Conservation (phyloP, 331 rosid species). For the Erythrophleum ivorense region DNA sequence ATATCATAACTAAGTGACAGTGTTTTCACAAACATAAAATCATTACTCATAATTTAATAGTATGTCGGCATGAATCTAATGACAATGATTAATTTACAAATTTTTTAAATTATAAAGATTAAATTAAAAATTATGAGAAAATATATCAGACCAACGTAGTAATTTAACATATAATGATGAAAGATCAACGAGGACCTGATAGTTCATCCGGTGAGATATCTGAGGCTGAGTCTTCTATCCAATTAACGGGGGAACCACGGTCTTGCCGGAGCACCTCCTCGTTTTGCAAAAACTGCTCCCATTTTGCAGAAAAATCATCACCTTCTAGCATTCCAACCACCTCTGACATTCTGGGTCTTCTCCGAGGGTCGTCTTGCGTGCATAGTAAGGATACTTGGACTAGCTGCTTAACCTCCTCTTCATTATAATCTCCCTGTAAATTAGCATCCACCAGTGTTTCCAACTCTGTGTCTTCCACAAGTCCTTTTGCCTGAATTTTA, state of each 20-base stretch:
- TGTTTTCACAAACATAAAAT: no score
- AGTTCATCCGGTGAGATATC: constrained; percentile 59
- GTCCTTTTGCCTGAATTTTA: constrained; percentile 61
- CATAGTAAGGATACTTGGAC: constrained; percentile 72
- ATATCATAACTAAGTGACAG: no score
- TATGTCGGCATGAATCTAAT: no score
- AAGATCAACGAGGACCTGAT: constrained; percentile 67
- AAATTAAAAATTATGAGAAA: no score
- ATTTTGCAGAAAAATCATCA: constrained; percentile 57
- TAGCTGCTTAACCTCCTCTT: constrained; percentile 60
- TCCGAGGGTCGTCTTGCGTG: constrained; percentile 58
- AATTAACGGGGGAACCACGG: constrained; percentile 38
- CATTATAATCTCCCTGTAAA: constrained; percentile 52
- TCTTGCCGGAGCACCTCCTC: constrained; percentile 51
- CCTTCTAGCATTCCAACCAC: constrained; percentile 81
- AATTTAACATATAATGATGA: neutral
- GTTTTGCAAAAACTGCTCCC: constrained; percentile 70
- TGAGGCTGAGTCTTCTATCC: constrained; percentile 58
- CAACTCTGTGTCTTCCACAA: constrained; percentile 5
- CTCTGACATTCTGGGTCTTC: constrained; percentile 77
- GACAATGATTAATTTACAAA: no score
- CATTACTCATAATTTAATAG: no score
- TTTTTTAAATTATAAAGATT: no score
- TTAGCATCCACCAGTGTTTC: constrained; percentile 63
- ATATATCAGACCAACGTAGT: no score